Conservation (phyloP, 371 early-diverging fungal species). For the Nematocida major region DNA sequence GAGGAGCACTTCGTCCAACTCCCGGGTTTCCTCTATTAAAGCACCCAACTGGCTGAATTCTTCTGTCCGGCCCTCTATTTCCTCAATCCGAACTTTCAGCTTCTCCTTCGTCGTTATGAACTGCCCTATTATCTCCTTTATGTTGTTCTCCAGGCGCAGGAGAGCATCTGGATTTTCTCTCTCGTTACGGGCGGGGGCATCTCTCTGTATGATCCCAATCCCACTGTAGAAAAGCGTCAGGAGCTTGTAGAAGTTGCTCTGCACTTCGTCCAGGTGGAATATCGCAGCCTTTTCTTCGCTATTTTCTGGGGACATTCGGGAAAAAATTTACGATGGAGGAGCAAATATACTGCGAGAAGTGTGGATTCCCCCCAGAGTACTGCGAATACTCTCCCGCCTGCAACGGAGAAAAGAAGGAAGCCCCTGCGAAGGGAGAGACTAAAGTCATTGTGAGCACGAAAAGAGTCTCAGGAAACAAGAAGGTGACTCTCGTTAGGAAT, state of each 20-base stretch:
- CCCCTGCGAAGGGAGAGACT: not conserved
- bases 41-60: not conserved
- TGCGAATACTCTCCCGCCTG: constrained; percentile 40
- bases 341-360: constrained; percentile 46
- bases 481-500: constrained; percentile 43
- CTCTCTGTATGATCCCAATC: constrained; percentile 46
- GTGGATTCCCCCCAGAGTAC: constrained; percentile 49
- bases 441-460: constrained; percentile 43
- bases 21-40: constrained; percentile 29
- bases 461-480: constrained; percentile 48
- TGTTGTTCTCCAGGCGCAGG: constrained; percentile 13
- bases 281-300: not conserved
- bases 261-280: constrained; percentile 34
- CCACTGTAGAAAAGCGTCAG: constrained; percentile 45
- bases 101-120: constrained; percentile 26
- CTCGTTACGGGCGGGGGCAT: not conserved
- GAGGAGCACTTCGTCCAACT: constrained; percentile 2
- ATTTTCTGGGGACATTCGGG: not conserved
- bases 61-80: not conserved
- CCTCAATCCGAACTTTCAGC: not conserved
- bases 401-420: constrained; percentile 9
- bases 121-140: constrained; percentile 44
- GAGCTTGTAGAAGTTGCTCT: constrained; percentile 31
- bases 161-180: not conserved
- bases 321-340: not conserved